Base-by-base conservation (phyloP, 768 basidiomycete species). In the Auricularia cornea region DNA sequence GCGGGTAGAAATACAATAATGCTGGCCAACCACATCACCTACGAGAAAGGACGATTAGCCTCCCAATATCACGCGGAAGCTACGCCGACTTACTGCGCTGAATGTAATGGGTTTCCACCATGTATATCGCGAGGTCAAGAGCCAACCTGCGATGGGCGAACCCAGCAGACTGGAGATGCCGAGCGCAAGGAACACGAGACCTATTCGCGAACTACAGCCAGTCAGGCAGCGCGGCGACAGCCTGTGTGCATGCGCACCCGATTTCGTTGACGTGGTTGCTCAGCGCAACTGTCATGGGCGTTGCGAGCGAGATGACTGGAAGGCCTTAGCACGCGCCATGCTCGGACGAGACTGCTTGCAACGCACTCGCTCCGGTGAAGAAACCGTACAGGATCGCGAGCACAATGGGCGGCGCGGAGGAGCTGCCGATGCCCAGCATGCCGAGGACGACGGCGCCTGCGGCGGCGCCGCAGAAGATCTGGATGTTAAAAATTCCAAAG, bases 381-480 rank as follows among this genome's bases (percentile, higher is more conserved):
- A 81, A 81, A 6, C 82, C 83, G 66, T 75, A 83, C 1, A 79
- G 52, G 14, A 75, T 67, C 3, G 76, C 76, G 60, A 82, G 75
- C 2, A 75, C 66, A 18, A 79, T 72, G 23, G 44, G 44, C 10
- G 44, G 44, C 20, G 20, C 44, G 1, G 44, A 18, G 44, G 12
- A 14, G 44, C 23, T 23, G 44, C 23, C 23, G 10, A 48, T 48
- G 44, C 44, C 44, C 44, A 48, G 44, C 44, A 48, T 48, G 44
- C 44, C 44, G 44, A 48, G 44, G 3, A 78, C 74, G 1, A 77
- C 74, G 2, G 72, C 66, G 6, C 72, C 68, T 63, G 68, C 68
- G 14, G 66, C 68, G 29, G 81, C 70, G 10, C 74, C 79, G 59
- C 83, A 74, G 59, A 79, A 77, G 28, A 78, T 73, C 3, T 80